phyloP scores from a whole-genome alignment of 148 eudicot species.

The Gaultheria prostrata region DNA sequence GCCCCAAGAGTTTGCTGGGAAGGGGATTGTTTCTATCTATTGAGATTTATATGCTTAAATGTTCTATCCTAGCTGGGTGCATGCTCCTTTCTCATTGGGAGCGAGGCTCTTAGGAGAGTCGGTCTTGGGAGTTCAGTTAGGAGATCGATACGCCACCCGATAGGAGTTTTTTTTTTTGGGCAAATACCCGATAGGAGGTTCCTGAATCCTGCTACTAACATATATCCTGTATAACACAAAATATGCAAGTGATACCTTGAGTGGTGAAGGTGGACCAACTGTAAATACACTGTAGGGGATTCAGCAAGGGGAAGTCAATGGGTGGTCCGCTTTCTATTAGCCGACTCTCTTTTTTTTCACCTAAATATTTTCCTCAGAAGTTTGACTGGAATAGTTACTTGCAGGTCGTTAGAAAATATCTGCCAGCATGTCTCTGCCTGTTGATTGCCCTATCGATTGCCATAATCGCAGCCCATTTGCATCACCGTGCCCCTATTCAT shows the following conservation, averaged over 20 bases:
- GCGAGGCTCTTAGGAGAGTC: not conserved
- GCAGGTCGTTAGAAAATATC: constrained; percentile 1
- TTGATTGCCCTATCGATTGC: constrained; percentile 9
- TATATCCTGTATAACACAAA: not conserved
- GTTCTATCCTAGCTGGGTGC: not conserved
- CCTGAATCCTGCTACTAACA: not conserved
- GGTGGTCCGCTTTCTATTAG: not conserved
- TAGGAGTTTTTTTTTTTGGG: too few relatives aligned
- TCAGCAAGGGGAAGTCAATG: not conserved
- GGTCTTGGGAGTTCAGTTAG: not conserved
- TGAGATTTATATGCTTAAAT: not conserved
- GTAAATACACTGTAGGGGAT: not conserved
- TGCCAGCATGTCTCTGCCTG: not conserved
- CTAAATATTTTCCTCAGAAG: not conserved
- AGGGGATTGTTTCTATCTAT: too few relatives aligned
- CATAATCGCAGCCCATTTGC: constrained; percentile 6
- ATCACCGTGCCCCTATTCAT: constrained; percentile 1
- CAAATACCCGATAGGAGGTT: not conserved
- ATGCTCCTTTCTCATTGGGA: not conserved
- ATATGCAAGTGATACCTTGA: not conserved
- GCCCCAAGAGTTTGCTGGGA: too few relatives aligned
- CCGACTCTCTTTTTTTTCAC: not conserved
- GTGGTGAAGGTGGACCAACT: not conserved
- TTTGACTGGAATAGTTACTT: not conserved
- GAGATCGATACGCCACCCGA: not conserved